phyloP scores from a whole-genome alignment of 2,329 filamentous ascomycete species.

The Seiridium cupressi region DNA sequence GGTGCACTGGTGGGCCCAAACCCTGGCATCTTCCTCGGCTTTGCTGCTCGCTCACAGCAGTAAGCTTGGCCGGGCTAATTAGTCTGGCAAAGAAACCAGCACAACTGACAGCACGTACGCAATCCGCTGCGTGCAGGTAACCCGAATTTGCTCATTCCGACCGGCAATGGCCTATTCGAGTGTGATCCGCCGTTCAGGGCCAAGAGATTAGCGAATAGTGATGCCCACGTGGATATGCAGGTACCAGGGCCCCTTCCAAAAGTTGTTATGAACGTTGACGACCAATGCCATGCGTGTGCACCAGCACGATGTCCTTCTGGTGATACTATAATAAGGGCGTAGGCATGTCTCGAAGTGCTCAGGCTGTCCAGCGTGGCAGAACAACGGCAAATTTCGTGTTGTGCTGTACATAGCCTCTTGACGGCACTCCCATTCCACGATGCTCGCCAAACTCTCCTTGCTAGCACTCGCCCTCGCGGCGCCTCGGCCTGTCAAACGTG shows the following conservation, averaged over 20 bases:
- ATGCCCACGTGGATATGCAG: conserved; percentile 2
- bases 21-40: background rate
- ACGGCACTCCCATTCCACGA: background rate
- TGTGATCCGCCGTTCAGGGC: background rate
- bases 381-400: too few relatives aligned
- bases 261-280: background rate
- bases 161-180: background rate
- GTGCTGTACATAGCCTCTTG: background rate
- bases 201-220: conserved; percentile 1
- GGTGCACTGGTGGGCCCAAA: background rate
- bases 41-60: background rate
- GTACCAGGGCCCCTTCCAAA: background rate
- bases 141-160: background rate
- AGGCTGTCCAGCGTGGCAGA: background rate
- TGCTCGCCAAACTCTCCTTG: background rate
- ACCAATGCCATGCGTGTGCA: background rate
- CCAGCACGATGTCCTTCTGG: background rate
- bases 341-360: background rate
- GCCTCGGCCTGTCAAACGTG: background rate
- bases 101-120: background rate
- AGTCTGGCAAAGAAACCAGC: background rate
- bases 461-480: conserved; percentile 3
- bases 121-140: background rate
- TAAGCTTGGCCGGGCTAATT: too few relatives aligned
- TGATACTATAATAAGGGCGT: background rate